Conservation (phyloP, 2,329 filamentous ascomycete species). For the Diaporthe vaccinii region DNA sequence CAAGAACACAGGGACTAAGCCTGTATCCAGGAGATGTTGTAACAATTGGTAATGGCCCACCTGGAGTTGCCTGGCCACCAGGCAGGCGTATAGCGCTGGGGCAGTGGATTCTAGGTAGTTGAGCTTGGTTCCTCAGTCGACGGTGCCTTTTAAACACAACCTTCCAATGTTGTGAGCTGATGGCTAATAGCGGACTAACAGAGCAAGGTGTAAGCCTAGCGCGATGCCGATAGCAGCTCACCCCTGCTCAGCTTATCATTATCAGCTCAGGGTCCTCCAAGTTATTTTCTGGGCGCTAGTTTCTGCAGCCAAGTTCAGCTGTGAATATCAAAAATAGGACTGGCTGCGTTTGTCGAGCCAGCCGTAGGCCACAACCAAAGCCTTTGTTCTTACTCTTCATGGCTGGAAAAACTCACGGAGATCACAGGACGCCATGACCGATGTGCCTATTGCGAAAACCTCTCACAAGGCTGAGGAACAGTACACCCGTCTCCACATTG, state of each 20-base stretch:
- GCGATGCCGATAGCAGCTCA: neutral
- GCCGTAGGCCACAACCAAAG: neutral
- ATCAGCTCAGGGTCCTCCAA: conserved; percentile 24
- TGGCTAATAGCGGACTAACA: neutral
- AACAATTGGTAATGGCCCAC: neutral
- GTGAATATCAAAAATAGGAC: conserved; percentile 11
- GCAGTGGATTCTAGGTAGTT: neutral
- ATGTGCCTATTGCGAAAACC: neutral
- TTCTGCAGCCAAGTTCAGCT: conserved; percentile 33
- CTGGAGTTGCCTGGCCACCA: neutral
- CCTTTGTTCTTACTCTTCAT: neutral
- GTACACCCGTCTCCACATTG: conserved; percentile 83
- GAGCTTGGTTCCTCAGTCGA: neutral
- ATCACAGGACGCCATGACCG: conserved; percentile 37
- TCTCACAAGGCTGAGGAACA: conserved; percentile 15
- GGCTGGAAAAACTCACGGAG: neutral
- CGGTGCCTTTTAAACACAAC: neutral
- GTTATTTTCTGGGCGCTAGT: conserved; percentile 30
- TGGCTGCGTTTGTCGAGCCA: neutral
- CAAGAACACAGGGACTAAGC: neutral
- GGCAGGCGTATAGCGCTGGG: neutral
- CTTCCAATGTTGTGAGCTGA: neutral
- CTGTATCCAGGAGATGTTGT: neutral
- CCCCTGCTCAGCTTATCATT: conserved; percentile 29
- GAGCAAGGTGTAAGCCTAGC: neutral